phyloP scores from a whole-genome alignment of 2,329 filamentous ascomycete genomes.

The Fusarium hostae region DNA sequence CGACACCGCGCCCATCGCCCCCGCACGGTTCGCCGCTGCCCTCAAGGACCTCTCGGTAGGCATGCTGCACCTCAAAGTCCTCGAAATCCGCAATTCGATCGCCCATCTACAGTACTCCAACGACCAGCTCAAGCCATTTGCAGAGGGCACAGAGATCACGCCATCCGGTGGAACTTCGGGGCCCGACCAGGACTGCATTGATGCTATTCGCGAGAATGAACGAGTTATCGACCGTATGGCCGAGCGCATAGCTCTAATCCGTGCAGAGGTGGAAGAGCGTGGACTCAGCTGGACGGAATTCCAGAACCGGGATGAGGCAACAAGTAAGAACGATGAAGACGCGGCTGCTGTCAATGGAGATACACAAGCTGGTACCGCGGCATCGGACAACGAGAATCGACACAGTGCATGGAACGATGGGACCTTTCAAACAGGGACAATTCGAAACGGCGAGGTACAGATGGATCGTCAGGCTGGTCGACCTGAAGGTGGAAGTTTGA shows the following conservation, averaged over 20 bases:
- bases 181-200: constrained; percentile 76
- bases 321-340: constrained; percentile 47
- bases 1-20: constrained; percentile 69
- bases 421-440: constrained; percentile 70
- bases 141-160: constrained; percentile 59
- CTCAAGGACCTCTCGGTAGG: constrained; percentile 73
- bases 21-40: constrained; percentile 72
- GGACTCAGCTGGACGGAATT: constrained; percentile 69
- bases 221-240: constrained; percentile 74
- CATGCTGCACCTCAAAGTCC: constrained; percentile 77
- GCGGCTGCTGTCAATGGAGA: constrained; percentile 35
- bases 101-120: constrained; percentile 80
- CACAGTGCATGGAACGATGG: constrained; percentile 69
- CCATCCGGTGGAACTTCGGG: constrained; percentile 28
- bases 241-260: constrained; percentile 72
- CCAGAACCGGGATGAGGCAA: constrained; percentile 57
- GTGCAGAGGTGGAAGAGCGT: constrained; percentile 70
- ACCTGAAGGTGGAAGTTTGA: constrained; percentile 59
- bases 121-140: constrained; percentile 75
- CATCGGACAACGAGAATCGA: constrained; percentile 13
- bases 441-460: constrained; percentile 62
- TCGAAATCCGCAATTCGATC: constrained; percentile 80
- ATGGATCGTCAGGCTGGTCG: constrained; percentile 51
- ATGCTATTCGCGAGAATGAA: constrained; percentile 79
- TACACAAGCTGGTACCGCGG: background rate